A percentile compares a stretch with the other conserved stretches of the same genome.
These are phyloP conservation scores for Dalbergia cochinchinensis DNA, from an alignment of 306 rosid species.

Conservation along the genomic window DNA sequence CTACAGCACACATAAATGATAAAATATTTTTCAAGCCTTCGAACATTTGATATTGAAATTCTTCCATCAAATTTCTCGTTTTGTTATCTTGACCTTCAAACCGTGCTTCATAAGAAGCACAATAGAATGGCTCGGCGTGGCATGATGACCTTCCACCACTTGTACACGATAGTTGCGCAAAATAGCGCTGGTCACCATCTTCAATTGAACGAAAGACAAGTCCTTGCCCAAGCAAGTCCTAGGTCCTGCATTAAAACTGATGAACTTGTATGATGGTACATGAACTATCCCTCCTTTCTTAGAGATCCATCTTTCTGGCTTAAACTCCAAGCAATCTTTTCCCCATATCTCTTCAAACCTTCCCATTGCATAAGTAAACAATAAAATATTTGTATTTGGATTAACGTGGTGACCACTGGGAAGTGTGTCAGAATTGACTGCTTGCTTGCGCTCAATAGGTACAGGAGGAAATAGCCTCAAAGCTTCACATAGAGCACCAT, in stretches of 20 bases:
- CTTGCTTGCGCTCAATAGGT: conserved; percentile 50
- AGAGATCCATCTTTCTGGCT: conserved; percentile 72
- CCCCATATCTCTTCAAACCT: conserved; percentile 66
- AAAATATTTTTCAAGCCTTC: too few species aligned
- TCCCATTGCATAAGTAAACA: conserved; percentile 61
- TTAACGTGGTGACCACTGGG: conserved; percentile 63
- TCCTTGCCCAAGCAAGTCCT: conserved; percentile 66
- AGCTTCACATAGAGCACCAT: conserved; percentile 62
- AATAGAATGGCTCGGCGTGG: conserved; percentile 40
- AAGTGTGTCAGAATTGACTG: conserved; percentile 47
- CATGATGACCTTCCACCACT: conserved; percentile 37
- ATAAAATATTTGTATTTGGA: conserved; percentile 17
- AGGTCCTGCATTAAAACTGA: conserved; percentile 62
- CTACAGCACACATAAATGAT: too few species aligned
- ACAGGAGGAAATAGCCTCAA: conserved; percentile 63
- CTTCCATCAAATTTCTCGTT: conserved; percentile 2
- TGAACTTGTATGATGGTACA: conserved; percentile 59
- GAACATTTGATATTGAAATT: background rate
- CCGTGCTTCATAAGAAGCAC: conserved; percentile 61
- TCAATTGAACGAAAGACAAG: conserved; percentile 51
- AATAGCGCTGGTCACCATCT: conserved; percentile 49
- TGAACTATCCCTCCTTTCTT: conserved; percentile 42
- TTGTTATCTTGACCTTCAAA: conserved; percentile 50
- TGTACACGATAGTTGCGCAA: conserved; percentile 45
- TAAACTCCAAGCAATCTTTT: conserved; percentile 60